Base-by-base conservation (phyloP, 805 yeast genomes). In the Candida maltosa region DNA sequence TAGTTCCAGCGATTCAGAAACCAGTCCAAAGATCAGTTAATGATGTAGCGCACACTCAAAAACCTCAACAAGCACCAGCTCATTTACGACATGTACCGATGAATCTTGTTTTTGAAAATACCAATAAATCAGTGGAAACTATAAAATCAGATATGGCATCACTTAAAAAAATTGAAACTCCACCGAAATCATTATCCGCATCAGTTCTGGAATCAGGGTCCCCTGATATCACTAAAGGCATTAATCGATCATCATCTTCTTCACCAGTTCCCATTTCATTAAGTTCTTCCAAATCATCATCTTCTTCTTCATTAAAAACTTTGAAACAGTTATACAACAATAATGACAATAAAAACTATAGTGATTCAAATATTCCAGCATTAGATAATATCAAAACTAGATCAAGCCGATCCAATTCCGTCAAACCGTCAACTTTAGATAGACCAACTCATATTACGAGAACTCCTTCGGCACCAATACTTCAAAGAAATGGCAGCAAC, bases 71-170 rank as follows among this genome's bases (percentile, higher is more conserved):
- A 19, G 12, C 26, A 34, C 29, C 35, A 5, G 31, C 23, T 10
- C 37, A 40, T 21, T 36, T 44, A 8, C 48, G 44, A 29, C 48
- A 37, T 27, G 48, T 45, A 11, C 52, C 56, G 1, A 42, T 43
- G 35, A 47, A 45, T 24, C 30, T 49, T 8, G 48, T 52, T 1
- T 49, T 48, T 33, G 49, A 50, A 17, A 51, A 39, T 23, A 40
- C 49, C 14, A 57, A 49, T 30, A 41, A 40, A 18, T 57, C 62
- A 3, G 45, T 52, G 8, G 52, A 47, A 20, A 54, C 62, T 3
- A 44, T 56, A 11, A 41, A 42, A 19, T 59, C 60, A 5, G 57
- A 58, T 35, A 32, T 52, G 16, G 42, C 42, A 2, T 25, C 40
- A 5, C 17, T 39, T 3, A 39, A 39, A 17, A 30, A 19, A 14